These are phyloP conservation scores for Lipomyces chichibuensis DNA, from an alignment of 805 yeast species.

Conservation along the genomic window DNA sequence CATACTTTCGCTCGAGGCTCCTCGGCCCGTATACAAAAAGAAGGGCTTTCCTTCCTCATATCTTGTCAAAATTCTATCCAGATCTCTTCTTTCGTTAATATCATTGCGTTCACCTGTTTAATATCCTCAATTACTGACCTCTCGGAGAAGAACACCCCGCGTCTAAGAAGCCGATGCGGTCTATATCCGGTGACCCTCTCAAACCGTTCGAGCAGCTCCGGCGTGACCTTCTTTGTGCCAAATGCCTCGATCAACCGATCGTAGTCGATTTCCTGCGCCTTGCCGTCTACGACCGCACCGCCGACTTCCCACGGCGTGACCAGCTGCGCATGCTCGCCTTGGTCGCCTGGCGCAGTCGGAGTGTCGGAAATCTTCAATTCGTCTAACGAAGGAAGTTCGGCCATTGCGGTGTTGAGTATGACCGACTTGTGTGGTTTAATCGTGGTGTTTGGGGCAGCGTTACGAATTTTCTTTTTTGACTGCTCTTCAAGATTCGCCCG, in stretches of 20 bases:
- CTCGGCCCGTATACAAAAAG: conserved; percentile 95
- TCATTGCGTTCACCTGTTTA: not conserved
- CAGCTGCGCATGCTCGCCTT: conserved; percentile 50
- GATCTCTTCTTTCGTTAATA: conserved; percentile 38
- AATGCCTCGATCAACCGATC: conserved; percentile 83
- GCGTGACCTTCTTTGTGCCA: conserved; percentile 75
- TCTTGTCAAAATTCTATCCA: conserved; percentile 70
- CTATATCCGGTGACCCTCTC: conserved; percentile 79
- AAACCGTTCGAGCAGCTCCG: conserved; percentile 76
- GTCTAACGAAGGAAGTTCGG: conserved; percentile 20
- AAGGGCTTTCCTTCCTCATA: conserved; percentile 95
- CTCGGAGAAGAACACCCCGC: conserved; percentile 92
- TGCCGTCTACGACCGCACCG: conserved; percentile 96
- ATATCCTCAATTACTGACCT: conserved; percentile 46
- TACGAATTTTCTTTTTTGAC: not conserved
- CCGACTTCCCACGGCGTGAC: conserved; percentile 99
- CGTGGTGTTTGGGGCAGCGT: not conserved
- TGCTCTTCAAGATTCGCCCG: too few species aligned
- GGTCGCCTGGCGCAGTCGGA: conserved; percentile 1
- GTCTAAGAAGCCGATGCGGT: conserved; percentile 87
- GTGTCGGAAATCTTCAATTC: conserved; percentile 11
- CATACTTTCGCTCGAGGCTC: conserved; percentile 92
- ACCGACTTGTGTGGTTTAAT: not conserved
- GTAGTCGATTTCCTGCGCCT: conserved; percentile 88
- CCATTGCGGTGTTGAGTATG: conserved; percentile 11